A percentile compares a stretch with the other conserved stretches of the same genome.
Evolutionary conservation across 306 rosid genomes (phyloP).

Genomic region (Fagus crenata): DNA sequence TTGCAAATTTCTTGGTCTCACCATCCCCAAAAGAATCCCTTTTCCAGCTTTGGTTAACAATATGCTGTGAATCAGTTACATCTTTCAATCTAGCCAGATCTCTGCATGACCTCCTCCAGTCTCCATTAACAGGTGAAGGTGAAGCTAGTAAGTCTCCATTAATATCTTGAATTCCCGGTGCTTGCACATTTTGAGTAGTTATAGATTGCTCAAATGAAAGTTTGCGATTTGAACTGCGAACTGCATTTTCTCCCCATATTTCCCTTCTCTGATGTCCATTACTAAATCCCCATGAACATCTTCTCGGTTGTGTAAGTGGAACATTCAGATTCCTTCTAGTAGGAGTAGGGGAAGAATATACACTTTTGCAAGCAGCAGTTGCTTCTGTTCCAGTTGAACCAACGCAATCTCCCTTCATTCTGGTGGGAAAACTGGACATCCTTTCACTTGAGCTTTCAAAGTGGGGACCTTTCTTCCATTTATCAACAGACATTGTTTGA

Average conservation of each 20-base stretch:
- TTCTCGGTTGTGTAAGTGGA: slow-evolving; percentile 55
- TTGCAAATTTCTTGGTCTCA: slow-evolving; percentile 17
- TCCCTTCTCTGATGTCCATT: slow-evolving; percentile 43
- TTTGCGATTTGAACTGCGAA: slow-evolving; percentile 40
- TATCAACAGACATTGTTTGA: slow-evolving; percentile 22
- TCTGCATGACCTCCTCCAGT: slow-evolving; percentile 32
- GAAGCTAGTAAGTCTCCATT: not conserved
- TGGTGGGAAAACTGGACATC: slow-evolving; percentile 18
- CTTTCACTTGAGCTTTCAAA: slow-evolving; percentile 26
- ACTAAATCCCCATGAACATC: slow-evolving; percentile 52
- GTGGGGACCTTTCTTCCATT: slow-evolving; percentile 31
- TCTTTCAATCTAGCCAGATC: slow-evolving; percentile 18
- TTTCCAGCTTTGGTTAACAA: slow-evolving; percentile 25
- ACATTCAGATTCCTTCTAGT: slow-evolving; percentile 31
- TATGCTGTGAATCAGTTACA: slow-evolving; percentile 15
- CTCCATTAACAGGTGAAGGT: slow-evolving; percentile 22
- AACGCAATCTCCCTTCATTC: slow-evolving; percentile 37
- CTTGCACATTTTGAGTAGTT: slow-evolving; percentile 8
- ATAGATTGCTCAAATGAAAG: slow-evolving; percentile 31
- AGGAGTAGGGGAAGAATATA: slow-evolving; percentile 44
- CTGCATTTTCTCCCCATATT: slow-evolving; percentile 34
- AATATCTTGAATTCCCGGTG: slow-evolving; percentile 15
- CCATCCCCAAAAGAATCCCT: slow-evolving; percentile 25
- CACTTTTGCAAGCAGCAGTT: slow-evolving; percentile 31
- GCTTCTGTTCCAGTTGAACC: slow-evolving; percentile 34